These are phyloP conservation scores for Thinopyrum obtusiflorum DNA, from an alignment of 202 grass and related monocot genomes.

Conservation along the genomic window DNA sequence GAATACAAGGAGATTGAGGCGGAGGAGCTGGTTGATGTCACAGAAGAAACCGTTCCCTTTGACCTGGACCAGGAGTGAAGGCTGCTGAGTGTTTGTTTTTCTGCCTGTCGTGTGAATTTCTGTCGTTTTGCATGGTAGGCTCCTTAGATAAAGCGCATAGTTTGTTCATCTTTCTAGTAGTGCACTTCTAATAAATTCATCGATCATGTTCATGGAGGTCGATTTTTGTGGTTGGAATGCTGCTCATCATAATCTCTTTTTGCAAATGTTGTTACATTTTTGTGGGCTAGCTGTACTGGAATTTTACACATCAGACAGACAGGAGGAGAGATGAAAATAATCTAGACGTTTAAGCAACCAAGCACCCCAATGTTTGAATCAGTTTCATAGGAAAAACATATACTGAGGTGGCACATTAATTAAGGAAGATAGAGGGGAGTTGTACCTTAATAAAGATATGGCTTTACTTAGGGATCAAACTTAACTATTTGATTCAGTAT, in stretches of 20 bases:
- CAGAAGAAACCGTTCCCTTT: conserved; percentile 55
- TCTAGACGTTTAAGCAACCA: no score
- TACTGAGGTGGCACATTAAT: no score
- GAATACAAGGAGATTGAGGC: conserved; percentile 87
- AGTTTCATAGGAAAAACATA: no score
- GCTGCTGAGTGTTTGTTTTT: neutral
- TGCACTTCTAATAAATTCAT: conserved; percentile 16
- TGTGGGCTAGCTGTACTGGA: no score
- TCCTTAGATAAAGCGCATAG: conserved; percentile 16
- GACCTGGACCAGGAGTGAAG: conserved; percentile 51
- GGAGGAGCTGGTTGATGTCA: conserved; percentile 63
- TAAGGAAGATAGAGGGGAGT: no score
- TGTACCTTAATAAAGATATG: no score
- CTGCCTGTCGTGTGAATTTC: neutral
- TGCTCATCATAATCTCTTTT: neutral
- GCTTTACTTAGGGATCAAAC: no score
- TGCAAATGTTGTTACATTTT: neutral
- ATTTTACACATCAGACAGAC: no score
- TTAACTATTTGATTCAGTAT: no score
- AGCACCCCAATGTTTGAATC: no score
- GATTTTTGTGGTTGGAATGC: conserved; percentile 34
- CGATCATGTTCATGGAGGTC: neutral
- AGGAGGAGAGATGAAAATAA: no score
- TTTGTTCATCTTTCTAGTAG: conserved; percentile 31
- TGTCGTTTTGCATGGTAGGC: neutral